Evolutionary conservation across 306 rosid species (phyloP).

Genomic region (Trifolium fragiferum): DNA sequence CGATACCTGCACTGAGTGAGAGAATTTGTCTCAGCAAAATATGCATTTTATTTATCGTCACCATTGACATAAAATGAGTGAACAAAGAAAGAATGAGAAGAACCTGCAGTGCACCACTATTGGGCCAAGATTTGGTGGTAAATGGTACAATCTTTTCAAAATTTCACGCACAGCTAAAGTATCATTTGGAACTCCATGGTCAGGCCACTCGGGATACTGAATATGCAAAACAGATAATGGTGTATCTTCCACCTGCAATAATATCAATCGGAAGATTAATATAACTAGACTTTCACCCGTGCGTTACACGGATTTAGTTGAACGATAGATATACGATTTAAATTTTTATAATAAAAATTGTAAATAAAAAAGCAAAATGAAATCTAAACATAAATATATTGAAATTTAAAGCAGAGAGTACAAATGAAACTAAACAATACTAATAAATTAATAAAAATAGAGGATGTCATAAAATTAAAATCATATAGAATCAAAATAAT

Average conservation of each 20-base stretch:
- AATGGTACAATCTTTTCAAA: conserved; percentile 63
- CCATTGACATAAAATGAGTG: neutral
- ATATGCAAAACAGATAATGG: conserved; percentile 78
- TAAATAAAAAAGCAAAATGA: no score
- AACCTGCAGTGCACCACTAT: conserved; percentile 97
- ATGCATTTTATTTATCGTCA: conserved; percentile 17
- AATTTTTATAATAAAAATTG: no score
- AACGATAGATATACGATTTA: no score
- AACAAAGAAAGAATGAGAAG: conserved; percentile 41
- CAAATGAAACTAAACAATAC: no score
- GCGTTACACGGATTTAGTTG: no score
- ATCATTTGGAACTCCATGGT: conserved; percentile 90
- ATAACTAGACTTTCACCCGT: no score
- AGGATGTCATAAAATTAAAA: no score
- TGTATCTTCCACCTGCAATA: conserved; percentile 65
- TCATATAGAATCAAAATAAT: no score
- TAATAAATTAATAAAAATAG: no score
- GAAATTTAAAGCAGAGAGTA: no score
- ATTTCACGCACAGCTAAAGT: conserved; percentile 77
- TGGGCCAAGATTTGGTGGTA: conserved; percentile 78
- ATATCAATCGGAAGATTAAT: conserved; percentile 32
- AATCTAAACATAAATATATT: no score
- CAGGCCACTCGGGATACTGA: conserved; percentile 96
- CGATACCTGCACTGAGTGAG: conserved; percentile 95
- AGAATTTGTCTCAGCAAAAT: conserved; percentile 54